Evolutionary conservation across 768 basidiomycete genomes (phyloP), one percentile per base, ranked within the genome.

Genomic region (Boletellus ananas): DNA sequence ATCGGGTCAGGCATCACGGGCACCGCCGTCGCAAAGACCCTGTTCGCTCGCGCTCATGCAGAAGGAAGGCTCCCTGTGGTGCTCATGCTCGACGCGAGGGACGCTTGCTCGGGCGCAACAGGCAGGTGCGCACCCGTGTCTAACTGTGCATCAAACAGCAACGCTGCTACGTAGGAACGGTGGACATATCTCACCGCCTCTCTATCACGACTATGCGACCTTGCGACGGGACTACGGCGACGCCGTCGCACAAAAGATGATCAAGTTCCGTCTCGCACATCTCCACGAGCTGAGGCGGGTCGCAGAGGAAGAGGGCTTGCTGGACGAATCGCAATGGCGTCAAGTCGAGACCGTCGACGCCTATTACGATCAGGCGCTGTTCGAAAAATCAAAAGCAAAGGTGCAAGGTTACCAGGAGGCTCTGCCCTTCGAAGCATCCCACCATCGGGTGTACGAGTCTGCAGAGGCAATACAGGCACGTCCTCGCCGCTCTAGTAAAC

Each of bases 1-100:
- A 77, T 90, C 47, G 88, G 88, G 3, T 84, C 83, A n/a, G 88
- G 88, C 0, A 85, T 90, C 50, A 83, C 87, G 0, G 86, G 87
- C 4, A 74, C 84, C 0, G 74, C 81, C 1, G 64, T 87, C 39
- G 81, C 78, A 5, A 76, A 80, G 53, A 75, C 76, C 9, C 52
- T 85, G 20, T 69, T 89, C 14, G 69, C 74, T 35, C 62, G 64
- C 16, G 57, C 62, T 7, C 46, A 50, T 25, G 65, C 46, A 43
- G 52, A 59, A 9, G 64, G 59, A 21, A 63, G 61, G 23, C 49
- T 55, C 7, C 51, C 79, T 13, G 67, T 70, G 34, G 64, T 94
- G 2, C 79, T 90, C 18, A 83, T 92, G 73, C 74, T 95, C 18
- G 92, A 95, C 57, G 92, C 91, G 4, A 70, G 92, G 47, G 86